Evolutionary conservation across 495 filamentous ascomycete species (phyloP), one percentile per base, ranked within the genome.

Genomic region (Cenococcum geophilum): DNA sequence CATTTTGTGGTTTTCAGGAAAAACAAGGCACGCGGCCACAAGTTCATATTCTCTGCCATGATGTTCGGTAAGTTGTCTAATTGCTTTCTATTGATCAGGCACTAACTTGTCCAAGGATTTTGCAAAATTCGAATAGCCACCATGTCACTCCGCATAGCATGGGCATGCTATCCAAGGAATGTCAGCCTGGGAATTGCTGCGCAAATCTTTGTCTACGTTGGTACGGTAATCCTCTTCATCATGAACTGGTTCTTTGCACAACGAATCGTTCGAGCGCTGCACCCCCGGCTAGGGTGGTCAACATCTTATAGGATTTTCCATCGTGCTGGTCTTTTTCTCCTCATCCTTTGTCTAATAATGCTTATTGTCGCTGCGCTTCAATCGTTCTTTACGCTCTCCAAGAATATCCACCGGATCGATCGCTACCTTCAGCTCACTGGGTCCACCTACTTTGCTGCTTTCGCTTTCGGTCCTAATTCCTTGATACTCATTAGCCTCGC

Each of bases 61-160:
- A 72, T 87, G 25, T 89, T 90, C 67, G 89, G 84, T 72, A 61
- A 45, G 69, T 60, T 47, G 2, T 47, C 27, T 12, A 25, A 27
- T 22, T 21, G 5, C 32, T 35, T 21, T 8, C 34, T 53, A n/a
- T 36, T 3, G 11, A n/a, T 21, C 16, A 34, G 23, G 25, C 8
- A 48, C 61, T 70, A 9, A 70, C 57, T 8, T 25, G 21, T 6
- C 18, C 52, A 71, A 66, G 61, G 3, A 18, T 92, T 97, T 78
- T 93, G 83, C 75, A 83, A 87, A 77, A 80, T 87, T 5, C 79
- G 91, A 32, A 79, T 86, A 45, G 68, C 78, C 25, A 83, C 90
- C 0, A 83, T 83, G 51, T 68, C 75, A 10, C 74, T 92, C 67
- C 85, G 91, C 21, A 88, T 83, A 18, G 75, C 67, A 16, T 87